Conservation (phyloP, 345 rosid species). For the Alliaria petiolata region DNA sequence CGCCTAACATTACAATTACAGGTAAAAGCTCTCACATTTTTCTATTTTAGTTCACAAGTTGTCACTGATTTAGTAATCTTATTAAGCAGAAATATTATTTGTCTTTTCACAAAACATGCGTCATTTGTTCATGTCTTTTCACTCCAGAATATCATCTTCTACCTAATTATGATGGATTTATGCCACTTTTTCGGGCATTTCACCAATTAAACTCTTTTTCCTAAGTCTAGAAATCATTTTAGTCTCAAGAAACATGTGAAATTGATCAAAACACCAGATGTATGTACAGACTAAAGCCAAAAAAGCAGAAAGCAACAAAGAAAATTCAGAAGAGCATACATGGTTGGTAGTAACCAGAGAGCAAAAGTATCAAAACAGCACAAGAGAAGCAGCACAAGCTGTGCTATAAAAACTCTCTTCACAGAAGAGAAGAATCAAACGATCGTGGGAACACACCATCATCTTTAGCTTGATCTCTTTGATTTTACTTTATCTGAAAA, state of each 20-base stretch:
- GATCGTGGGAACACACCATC: slow-evolving; percentile 17
- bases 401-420: not conserved
- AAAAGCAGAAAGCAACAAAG: not conserved
- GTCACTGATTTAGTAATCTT: not conserved
- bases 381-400: slow-evolving; percentile 26
- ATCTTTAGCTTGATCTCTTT: not conserved
- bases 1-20: not conserved
- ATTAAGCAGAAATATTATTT: not conserved
- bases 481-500: slow-evolving; percentile 5
- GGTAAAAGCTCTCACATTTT: not conserved
- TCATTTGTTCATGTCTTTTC: not conserved
- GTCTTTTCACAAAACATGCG: not conserved
- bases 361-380: slow-evolving; percentile 5
- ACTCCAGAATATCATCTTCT: too few relatives aligned
- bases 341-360: not conserved
- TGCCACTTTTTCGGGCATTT: not conserved
- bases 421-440: slow-evolving; percentile 1
- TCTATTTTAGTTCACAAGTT: too few relatives aligned
- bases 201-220: too few relatives aligned
- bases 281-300: slow-evolving; percentile 18
- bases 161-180: too few relatives aligned
- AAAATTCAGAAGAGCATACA: not conserved
- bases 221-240: not conserved
- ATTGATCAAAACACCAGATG: not conserved
- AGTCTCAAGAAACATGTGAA: not conserved